Percentiles rank a stretch among this genome's conserved stretches.
These are phyloP conservation scores for grape (Vitis vinifera) DNA, from an alignment of 164 flowering plant genomes.

Conservation along the genomic window ASM3070453v1 NC_081810.1:6481501-6482000, in stretches of 20 bases:
- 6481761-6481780: constrained; percentile 20
- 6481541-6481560: background rate
- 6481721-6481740: no score
- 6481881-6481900: no score
- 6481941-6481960: background rate
- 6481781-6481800: constrained; percentile 17
- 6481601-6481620: constrained; percentile 26
- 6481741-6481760: no score
- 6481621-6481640: constrained; percentile 27
- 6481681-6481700: no score
- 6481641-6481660: constrained; percentile 6
- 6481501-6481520: constrained; percentile 21
- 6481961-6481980: background rate
- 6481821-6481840: constrained; percentile 16
- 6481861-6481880: background rate
- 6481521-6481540: constrained; percentile 31
- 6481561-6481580: constrained; percentile 33
- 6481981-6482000: constrained; percentile 16
- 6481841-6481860: background rate
- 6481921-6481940: background rate
- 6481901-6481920: background rate
- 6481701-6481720: no score
- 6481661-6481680: no score
- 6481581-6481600: constrained; percentile 33
- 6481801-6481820: constrained; percentile 4